Conservation (phyloP, 495 filamentous ascomycete species). For the Penicillium daleae region DNA sequence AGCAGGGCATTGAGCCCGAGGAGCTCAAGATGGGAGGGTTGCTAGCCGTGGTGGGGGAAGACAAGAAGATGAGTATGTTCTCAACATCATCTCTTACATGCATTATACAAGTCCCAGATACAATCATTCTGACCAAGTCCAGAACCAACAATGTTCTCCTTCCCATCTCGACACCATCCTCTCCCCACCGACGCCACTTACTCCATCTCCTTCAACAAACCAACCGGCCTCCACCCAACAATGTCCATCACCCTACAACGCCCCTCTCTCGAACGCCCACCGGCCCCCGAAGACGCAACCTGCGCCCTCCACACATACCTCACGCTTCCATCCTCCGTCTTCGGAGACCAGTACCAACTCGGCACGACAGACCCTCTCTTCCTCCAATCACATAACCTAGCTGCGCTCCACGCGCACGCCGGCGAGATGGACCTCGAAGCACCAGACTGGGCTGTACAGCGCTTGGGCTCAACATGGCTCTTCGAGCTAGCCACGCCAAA, state of each 20-base stretch:
- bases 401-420: constrained; percentile 64
- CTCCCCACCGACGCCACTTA: constrained; percentile 49
- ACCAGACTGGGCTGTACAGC: constrained; percentile 73
- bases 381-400: constrained; percentile 75
- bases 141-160: constrained; percentile 82
- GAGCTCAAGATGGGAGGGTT: constrained; percentile 79
- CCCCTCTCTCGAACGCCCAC: constrained; percentile 36
- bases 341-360: constrained; percentile 87
- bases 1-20: constrained; percentile 65
- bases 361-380: constrained; percentile 66
- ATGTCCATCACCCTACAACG: constrained; percentile 60
- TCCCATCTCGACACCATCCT: constrained; percentile 81
- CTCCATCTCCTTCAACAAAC: constrained; percentile 58
- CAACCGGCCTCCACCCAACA: constrained; percentile 87
- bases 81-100: background rate
- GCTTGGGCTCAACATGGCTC: constrained; percentile 83
- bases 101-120: background rate
- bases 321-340: constrained; percentile 81
- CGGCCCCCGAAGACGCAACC: constrained; percentile 38
- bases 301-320: constrained; percentile 84
- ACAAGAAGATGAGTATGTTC: constrained; percentile 66
- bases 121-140: constrained; percentile 6
- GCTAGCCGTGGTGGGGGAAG: constrained; percentile 76
- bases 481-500: constrained; percentile 67
- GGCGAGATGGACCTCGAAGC: constrained; percentile 92